Conservation (phyloP, 805 yeast genomes). For the Cyberlindnera mycetangii region DNA sequence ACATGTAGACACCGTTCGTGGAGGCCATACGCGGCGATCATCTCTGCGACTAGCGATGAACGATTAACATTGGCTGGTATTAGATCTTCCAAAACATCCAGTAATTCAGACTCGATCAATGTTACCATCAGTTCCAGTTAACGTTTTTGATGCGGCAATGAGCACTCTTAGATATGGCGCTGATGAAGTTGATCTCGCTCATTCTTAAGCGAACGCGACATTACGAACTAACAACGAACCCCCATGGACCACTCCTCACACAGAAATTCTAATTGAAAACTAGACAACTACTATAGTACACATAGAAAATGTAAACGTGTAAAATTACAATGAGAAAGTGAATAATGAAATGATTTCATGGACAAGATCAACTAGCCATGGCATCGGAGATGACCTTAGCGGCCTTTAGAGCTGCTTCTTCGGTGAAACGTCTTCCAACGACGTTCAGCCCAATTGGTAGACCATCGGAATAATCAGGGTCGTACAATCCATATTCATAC, state of each 20-base stretch:
- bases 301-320: too few species aligned
- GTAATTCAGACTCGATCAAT: slow-evolving; percentile 8
- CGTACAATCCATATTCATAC: slow-evolving; percentile 28
- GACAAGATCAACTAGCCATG: neutral
- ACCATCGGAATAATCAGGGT: slow-evolving; percentile 49
- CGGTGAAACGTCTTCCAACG: slow-evolving; percentile 48
- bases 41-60: slow-evolving; percentile 40
- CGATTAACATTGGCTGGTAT: slow-evolving; percentile 54
- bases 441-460: slow-evolving; percentile 53
- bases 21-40: slow-evolving; percentile 42
- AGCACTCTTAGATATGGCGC: too few species aligned
- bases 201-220: too few species aligned
- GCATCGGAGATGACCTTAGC: slow-evolving; percentile 22
- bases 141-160: too few species aligned
- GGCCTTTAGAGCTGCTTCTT: slow-evolving; percentile 46
- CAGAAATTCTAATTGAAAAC: too few species aligned
- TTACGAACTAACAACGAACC: too few species aligned
- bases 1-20: slow-evolving; percentile 27
- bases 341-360: neutral
- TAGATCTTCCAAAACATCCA: slow-evolving; percentile 31
- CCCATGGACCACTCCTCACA: too few species aligned
- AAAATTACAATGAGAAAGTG: neutral
- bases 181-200: too few species aligned
- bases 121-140: too few species aligned
- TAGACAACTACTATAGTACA: too few species aligned